A percentile compares a stretch with the other conserved stretches of the same genome.
phyloP scores from a whole-genome alignment of 2,329 filamentous ascomycete species.

The Botrytis fabae region DNA sequence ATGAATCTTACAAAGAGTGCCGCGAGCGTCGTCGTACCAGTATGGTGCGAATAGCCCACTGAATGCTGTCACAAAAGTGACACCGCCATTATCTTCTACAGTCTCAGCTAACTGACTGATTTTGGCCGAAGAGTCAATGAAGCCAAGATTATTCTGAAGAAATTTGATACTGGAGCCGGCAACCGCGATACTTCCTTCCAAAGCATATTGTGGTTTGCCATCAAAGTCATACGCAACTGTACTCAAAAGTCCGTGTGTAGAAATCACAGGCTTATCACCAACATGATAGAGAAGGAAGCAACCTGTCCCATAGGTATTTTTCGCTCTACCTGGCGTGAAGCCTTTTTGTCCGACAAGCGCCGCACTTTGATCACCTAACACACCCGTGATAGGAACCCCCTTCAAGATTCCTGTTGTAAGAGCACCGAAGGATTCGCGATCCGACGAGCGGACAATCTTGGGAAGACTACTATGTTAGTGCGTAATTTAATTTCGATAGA shows the following conservation, averaged over 20 bases:
- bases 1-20: constrained; percentile 60
- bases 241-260: constrained; percentile 71
- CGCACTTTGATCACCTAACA: constrained; percentile 78
- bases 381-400: constrained; percentile 71
- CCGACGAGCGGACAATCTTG: constrained; percentile 76
- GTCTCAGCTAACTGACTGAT: constrained; percentile 64
- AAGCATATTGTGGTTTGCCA: constrained; percentile 67
- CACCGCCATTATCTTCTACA: constrained; percentile 67
- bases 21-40: constrained; percentile 74
- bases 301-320: constrained; percentile 85
- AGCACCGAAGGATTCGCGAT: constrained; percentile 66
- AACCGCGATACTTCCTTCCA: constrained; percentile 76
- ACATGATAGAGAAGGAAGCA: constrained; percentile 86
- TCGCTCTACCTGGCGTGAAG: constrained; percentile 73
- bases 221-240: constrained; percentile 80
- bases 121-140: constrained; percentile 61
- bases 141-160: constrained; percentile 64
- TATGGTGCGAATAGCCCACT: constrained; percentile 73
- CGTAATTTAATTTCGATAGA: not conserved
- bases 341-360: constrained; percentile 79
- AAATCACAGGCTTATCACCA: constrained; percentile 76
- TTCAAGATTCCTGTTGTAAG: constrained; percentile 62
- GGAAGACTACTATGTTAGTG: constrained; percentile 52
- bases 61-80: constrained; percentile 71
- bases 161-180: constrained; percentile 76